These are phyloP conservation scores for Paraconiothyrium brasiliense DNA, from an alignment of 2,329 filamentous ascomycete species.

Conservation along the genomic window DNA sequence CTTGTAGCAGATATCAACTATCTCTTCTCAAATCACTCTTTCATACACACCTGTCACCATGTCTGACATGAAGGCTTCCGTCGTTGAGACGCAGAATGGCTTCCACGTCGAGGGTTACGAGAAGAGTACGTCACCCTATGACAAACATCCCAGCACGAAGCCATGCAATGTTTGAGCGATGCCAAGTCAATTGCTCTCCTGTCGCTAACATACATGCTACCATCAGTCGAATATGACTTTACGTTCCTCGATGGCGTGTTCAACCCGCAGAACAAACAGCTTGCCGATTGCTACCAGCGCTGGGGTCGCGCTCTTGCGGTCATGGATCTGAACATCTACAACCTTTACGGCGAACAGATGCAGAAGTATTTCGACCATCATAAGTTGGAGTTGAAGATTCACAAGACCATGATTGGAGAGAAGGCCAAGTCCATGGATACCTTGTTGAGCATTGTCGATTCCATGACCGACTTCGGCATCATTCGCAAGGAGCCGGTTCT, in stretches of 20 bases:
- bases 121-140: constrained; percentile 59
- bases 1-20: constrained; percentile 19
- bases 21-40: constrained; percentile 10
- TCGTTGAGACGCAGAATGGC: constrained; percentile 69
- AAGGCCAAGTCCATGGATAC: constrained; percentile 79
- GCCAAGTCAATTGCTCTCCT: not conserved
- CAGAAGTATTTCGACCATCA: constrained; percentile 73
- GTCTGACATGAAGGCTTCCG: constrained; percentile 73
- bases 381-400: constrained; percentile 69
- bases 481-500: constrained; percentile 65
- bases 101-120: constrained; percentile 78
- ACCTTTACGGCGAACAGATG: constrained; percentile 72
- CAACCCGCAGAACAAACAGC: constrained; percentile 65
- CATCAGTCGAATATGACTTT: constrained; percentile 72
- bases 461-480: constrained; percentile 77
- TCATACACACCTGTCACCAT: constrained; percentile 55
- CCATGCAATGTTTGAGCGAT: not conserved
- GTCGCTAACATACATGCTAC: not conserved
- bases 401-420: constrained; percentile 78
- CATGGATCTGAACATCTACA: constrained; percentile 76
- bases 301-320: constrained; percentile 74
- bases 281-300: constrained; percentile 70
- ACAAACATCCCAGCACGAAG: not conserved
- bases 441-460: constrained; percentile 73
- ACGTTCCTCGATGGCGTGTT: constrained; percentile 77